Evolutionary conservation across 768 basidiomycete genomes (phyloP).

Genomic region (Zangia roseola): DNA sequence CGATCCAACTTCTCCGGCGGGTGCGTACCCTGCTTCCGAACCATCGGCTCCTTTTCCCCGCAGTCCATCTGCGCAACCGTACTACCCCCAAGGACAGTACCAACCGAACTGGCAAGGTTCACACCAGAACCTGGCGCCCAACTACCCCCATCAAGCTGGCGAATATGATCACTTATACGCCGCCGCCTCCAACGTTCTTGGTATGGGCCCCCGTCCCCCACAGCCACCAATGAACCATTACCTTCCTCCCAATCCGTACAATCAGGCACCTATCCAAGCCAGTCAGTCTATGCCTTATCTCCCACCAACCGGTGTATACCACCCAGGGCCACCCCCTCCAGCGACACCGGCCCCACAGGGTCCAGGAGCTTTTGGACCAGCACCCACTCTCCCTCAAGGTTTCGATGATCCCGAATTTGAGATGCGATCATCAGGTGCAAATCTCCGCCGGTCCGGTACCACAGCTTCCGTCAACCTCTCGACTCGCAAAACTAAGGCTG

Average conservation of each 20-base stretch:
- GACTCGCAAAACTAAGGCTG: constrained; percentile 74
- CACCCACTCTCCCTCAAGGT: constrained; percentile 29
- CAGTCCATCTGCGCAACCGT: constrained; percentile 18
- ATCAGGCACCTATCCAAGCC: constrained; percentile 23
- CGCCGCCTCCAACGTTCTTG: constrained; percentile 79
- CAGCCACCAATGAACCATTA: constrained; percentile 21
- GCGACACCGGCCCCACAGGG: constrained; percentile 16
- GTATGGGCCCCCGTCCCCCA: constrained; percentile 60
- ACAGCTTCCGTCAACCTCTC: constrained; percentile 53
- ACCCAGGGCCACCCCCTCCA: constrained; percentile 18
- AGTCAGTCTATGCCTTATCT: constrained; percentile 34
- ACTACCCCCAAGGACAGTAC: constrained; percentile 19
- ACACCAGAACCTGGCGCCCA: constrained; percentile 19
- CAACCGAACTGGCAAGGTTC: constrained; percentile 31
- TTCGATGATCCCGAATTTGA: constrained; percentile 52
- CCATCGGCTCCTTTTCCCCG: constrained; percentile 16
- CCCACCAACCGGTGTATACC: constrained; percentile 28
- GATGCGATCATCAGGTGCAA: constrained; percentile 42
- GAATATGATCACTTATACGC: constrained; percentile 63
- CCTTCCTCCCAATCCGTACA: constrained; percentile 22
- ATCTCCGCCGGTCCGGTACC: constrained; percentile 56
- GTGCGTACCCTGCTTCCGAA: constrained; percentile 30
- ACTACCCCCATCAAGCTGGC: constrained; percentile 24
- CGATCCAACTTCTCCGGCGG: constrained; percentile 30
- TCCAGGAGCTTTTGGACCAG: constrained; percentile 17